A percentile compares a stretch with the other conserved stretches of the same genome.
phyloP scores from a whole-genome alignment of 2,329 filamentous ascomycete genomes.

The Monosporascus sp. region DNA sequence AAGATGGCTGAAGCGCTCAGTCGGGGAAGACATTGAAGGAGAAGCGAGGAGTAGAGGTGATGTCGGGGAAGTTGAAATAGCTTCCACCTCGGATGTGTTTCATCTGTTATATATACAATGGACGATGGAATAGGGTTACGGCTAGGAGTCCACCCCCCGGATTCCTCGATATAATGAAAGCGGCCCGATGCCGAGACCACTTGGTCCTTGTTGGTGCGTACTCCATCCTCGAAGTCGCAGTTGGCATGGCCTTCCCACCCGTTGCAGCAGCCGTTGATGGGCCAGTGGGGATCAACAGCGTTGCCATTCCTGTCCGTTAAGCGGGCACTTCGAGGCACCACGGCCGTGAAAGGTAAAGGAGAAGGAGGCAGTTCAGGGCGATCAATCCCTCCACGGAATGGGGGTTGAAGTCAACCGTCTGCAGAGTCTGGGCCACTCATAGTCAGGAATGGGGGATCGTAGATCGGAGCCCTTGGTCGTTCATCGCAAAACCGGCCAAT shows the following conservation, averaged over 20 bases:
- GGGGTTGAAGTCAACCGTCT: neutral
- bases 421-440: neutral
- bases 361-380: neutral
- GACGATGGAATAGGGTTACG: slow-evolving; percentile 5
- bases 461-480: neutral
- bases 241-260: slow-evolving; percentile 9
- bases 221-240: slow-evolving; percentile 10
- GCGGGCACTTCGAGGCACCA: neutral
- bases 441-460: neutral
- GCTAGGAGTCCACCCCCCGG: slow-evolving; percentile 2
- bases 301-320: neutral
- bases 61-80: slow-evolving; percentile 7
- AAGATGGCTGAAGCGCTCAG: slow-evolving; percentile 33
- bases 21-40: slow-evolving; percentile 30
- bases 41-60: slow-evolving; percentile 11
- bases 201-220: slow-evolving; percentile 18
- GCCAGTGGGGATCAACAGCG: slow-evolving; percentile 3
- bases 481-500: neutral
- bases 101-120: slow-evolving; percentile 19
- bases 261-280: slow-evolving; percentile 12
- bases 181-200: slow-evolving; percentile 18
- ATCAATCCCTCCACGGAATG: neutral
- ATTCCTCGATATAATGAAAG: slow-evolving; percentile 10
- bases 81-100: slow-evolving; percentile 5
- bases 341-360: neutral